Evolutionary conservation across 768 basidiomycete genomes (phyloP).

Genomic region (Pleurotus pulmonarius): DNA sequence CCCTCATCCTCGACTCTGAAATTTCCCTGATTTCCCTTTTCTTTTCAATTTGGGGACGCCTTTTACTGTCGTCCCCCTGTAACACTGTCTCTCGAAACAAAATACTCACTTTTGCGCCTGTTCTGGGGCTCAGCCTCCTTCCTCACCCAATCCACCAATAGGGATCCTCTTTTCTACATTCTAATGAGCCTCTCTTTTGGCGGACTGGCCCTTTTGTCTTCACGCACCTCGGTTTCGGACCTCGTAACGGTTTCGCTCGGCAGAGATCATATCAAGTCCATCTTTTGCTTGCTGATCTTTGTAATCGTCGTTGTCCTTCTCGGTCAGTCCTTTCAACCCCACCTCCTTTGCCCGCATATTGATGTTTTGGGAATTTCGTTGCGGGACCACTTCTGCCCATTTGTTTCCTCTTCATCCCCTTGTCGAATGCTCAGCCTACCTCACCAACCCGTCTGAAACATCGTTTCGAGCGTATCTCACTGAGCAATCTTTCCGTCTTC

Average conservation of each 20-base stretch:
- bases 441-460: slow-evolving; percentile 91
- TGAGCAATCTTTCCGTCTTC: slow-evolving; percentile 95
- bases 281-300: slow-evolving; percentile 68
- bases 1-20: slow-evolving; percentile 7
- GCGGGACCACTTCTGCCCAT: background rate
- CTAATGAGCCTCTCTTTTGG: slow-evolving; percentile 67
- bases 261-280: slow-evolving; percentile 64
- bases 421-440: slow-evolving; percentile 60
- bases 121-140: slow-evolving; percentile 29
- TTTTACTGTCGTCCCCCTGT: slow-evolving; percentile 22
- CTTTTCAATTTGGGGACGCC: slow-evolving; percentile 18
- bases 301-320: slow-evolving; percentile 67
- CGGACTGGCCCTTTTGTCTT: slow-evolving; percentile 56
- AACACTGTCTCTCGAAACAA: slow-evolving; percentile 37
- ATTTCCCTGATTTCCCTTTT: slow-evolving; percentile 8
- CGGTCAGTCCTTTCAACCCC: slow-evolving; percentile 41
- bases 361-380: background rate
- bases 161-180: slow-evolving; percentile 42
- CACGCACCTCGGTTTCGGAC: slow-evolving; percentile 50
- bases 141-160: slow-evolving; percentile 33
- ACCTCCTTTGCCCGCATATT: background rate
- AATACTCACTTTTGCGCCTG: slow-evolving; percentile 25
- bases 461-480: slow-evolving; percentile 95
- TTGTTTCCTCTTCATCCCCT: slow-evolving; percentile 10
- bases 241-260: slow-evolving; percentile 46